These are phyloP conservation scores for Cryptococcus sp. DNA, from an alignment of 1,284 basidiomycete species.

Conservation along the genomic window DNA sequence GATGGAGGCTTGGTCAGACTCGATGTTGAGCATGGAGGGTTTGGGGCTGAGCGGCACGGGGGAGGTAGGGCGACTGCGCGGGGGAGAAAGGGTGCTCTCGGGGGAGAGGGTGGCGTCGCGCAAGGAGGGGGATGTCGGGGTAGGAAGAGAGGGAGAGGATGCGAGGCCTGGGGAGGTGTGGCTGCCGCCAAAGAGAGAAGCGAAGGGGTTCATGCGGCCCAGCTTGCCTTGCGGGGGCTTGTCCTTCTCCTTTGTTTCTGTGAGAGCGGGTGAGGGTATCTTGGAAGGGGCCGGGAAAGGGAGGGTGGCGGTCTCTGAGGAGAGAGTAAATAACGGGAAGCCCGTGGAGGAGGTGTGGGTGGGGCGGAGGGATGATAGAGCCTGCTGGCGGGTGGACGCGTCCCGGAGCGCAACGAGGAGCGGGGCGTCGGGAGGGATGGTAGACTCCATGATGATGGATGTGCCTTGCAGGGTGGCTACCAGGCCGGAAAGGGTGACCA, in stretches of 20 bases:
- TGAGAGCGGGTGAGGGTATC: constrained; percentile 9
- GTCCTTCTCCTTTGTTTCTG: constrained; percentile 22
- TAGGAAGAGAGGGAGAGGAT: constrained; percentile 10
- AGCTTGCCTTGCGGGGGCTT: constrained; percentile 24
- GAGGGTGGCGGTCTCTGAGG: constrained; percentile 57
- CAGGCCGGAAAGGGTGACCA: constrained; percentile 76
- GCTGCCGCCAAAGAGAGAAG: constrained; percentile 41
- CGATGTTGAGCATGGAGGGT: constrained; percentile 34
- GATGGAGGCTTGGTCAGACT: constrained; percentile 25
- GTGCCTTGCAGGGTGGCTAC: constrained; percentile 59
- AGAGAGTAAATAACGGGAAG: constrained; percentile 60
- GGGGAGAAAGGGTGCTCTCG: constrained; percentile 57
- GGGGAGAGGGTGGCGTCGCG: constrained; percentile 2
- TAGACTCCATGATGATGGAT: constrained; percentile 32
- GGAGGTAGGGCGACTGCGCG: constrained; percentile 48
- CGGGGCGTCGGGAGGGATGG: constrained; percentile 60
- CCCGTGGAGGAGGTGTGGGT: constrained; percentile 27
- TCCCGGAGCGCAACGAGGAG: constrained; percentile 60
- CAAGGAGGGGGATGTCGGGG: constrained; percentile 2
- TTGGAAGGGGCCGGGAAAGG: constrained; percentile 61
- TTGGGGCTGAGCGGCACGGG: constrained; percentile 45
- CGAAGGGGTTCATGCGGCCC: constrained; percentile 45
- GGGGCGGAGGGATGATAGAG: constrained; percentile 37
- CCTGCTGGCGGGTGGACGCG: constrained; percentile 54
- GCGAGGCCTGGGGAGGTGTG: constrained; percentile 8